Base-by-base conservation (phyloP, 805 yeast species). In the Zygotorulaspora sp. region DNA sequence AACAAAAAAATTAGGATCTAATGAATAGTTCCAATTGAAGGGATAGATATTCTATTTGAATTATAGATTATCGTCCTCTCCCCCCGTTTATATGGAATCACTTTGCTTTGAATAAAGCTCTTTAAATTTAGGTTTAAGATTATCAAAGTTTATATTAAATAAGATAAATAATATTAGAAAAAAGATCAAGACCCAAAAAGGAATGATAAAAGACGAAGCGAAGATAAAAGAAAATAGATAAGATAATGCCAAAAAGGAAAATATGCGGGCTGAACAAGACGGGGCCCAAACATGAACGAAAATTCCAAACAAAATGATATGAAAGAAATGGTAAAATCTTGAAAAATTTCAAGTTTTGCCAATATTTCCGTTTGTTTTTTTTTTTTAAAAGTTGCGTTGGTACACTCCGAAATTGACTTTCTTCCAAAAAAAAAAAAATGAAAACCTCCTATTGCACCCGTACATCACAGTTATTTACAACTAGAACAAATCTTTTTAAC, bases 361-460 rank as follows among this genome's bases (percentile, higher is more conserved):
- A 34, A 27, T 20, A 12, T 26, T 26, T 26, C 15, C 30, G 14
- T 9, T 12, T 26, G n/a, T n/a, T n/a, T n/a, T n/a, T n/a, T n/a
- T 14, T 12, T 14, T 13, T 18, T 27, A 38, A 35, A 39, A 38
- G 38, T 36, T 43, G 46, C 46, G 46, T 43, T 38, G 43, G 36
- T 38, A 23, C n/a, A n/a, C n/a, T n/a, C n/a, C n/a, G n/a, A n/a
- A n/a, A n/a, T n/a, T n/a, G n/a, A 3, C 14, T 14, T 4, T 12
- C 9, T 14, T 14, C 5, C 30, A 4, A 26, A n/a, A 4, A 5
- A 4, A n/a, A 8, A 15, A 2, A 6, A 3, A 6, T 7, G 10
- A 9, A 15, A 15, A 12, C 10, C 10, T 8, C 19, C 2, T 9
- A 14, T 19, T 8, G 16, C 10, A 28, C 17, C 31, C 31, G 19